Percentiles rank a stretch among this genome's conserved stretches.
phyloP scores from a whole-genome alignment of 495 filamentous ascomycete species.

The Penicillium psychrofluorescens region DNA sequence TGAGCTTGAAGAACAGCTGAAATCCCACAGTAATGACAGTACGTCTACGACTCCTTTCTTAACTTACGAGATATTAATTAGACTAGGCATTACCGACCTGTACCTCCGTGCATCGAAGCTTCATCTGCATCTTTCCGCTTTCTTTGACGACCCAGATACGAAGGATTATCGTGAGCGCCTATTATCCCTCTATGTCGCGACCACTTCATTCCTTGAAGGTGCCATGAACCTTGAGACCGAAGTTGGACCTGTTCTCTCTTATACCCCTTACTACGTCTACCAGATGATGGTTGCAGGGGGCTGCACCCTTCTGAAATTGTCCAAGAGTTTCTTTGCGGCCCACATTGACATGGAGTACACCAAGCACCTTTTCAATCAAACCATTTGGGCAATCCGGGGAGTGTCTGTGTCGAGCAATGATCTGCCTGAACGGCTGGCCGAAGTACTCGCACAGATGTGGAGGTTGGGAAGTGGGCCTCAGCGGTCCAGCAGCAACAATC shows the following conservation, averaged over 20 bases:
- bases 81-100: constrained; percentile 56
- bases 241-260: constrained; percentile 49
- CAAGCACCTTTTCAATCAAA: constrained; percentile 63
- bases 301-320: constrained; percentile 76
- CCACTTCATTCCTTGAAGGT: constrained; percentile 65
- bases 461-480: constrained; percentile 55
- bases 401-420: constrained; percentile 81
- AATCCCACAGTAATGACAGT: constrained; percentile 34
- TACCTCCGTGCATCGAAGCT: constrained; percentile 74
- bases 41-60: constrained; percentile 5
- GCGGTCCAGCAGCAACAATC: constrained; percentile 17
- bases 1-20: constrained; percentile 42
- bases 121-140: constrained; percentile 77
- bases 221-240: constrained; percentile 55
- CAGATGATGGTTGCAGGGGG: constrained; percentile 89
- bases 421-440: constrained; percentile 74
- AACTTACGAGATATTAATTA: constrained; percentile 9
- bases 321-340: constrained; percentile 71
- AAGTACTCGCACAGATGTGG: constrained; percentile 91
- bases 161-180: constrained; percentile 73
- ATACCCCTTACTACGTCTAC: constrained; percentile 78
- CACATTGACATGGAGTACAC: constrained; percentile 70
- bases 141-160: constrained; percentile 74
- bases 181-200: constrained; percentile 68
- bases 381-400: constrained; percentile 67